Evolutionary conservation across 2,329 filamentous ascomycete genomes (phyloP).

Genomic region (Aspergillus sojae): DNA sequence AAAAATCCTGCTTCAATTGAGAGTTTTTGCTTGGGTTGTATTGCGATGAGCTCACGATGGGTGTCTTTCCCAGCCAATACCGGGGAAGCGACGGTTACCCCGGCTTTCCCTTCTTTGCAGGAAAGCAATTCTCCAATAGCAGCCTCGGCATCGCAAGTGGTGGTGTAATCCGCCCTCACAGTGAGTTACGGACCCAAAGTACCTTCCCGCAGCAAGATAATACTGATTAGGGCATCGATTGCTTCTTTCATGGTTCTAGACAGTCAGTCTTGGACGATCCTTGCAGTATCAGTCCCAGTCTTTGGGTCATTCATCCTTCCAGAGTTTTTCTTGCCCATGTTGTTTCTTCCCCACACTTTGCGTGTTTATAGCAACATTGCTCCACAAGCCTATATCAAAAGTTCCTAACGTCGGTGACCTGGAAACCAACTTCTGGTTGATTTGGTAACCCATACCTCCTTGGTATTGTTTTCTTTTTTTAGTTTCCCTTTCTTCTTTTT

Average conservation of each 20-base stretch:
- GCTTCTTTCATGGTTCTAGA: background rate
- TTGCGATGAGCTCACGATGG: background rate
- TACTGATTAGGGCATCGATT: background rate
- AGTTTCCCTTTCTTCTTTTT: background rate
- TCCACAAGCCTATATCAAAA: background rate
- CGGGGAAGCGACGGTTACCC: constrained; percentile 4
- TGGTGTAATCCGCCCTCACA: constrained; percentile 18
- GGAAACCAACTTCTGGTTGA: background rate
- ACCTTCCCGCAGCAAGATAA: constrained; percentile 10
- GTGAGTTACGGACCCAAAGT: background rate
- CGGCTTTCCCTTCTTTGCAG: constrained; percentile 11
- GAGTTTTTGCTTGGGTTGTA: background rate
- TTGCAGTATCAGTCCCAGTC: constrained; percentile 12
- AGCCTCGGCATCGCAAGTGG: constrained; percentile 21
- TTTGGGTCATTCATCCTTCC: constrained; percentile 13
- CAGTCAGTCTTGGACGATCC: constrained; percentile 13
- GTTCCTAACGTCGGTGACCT: background rate
- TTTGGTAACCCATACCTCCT: background rate
- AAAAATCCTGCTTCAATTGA: background rate
- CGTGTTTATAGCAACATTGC: background rate
- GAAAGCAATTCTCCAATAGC: constrained; percentile 19
- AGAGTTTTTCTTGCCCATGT: constrained; percentile 3
- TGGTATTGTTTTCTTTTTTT: background rate
- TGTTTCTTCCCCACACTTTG: background rate
- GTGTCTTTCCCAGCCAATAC: constrained; percentile 3